Evolutionary conservation across 805 yeast species (phyloP).

Genomic region (Candida tammaniensis): DNA sequence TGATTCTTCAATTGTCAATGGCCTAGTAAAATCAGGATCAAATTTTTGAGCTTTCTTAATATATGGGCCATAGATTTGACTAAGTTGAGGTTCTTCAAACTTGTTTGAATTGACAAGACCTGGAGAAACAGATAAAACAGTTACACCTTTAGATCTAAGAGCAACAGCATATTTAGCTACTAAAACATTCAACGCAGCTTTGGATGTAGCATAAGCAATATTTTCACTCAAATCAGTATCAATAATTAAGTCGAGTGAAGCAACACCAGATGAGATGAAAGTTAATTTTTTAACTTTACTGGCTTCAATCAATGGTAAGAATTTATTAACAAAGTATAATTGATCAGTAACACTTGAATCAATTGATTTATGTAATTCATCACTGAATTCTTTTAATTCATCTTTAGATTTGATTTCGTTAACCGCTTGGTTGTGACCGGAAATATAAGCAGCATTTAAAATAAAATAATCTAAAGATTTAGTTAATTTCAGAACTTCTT

Average conservation of each 20-base stretch:
- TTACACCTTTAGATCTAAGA: conserved; percentile 3
- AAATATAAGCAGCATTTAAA: not conserved
- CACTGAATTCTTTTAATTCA: too few relatives aligned
- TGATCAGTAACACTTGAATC: conserved; percentile 5
- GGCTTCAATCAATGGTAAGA: conserved; percentile 8
- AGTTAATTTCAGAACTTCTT: not conserved
- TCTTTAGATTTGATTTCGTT: too few relatives aligned
- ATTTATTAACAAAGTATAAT: conserved; percentile 4
- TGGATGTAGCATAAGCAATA: conserved; percentile 6
- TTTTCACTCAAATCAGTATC: not conserved
- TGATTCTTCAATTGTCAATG: conserved; percentile 1
- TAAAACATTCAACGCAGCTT: conserved; percentile 7
- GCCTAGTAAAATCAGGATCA: conserved; percentile 2
- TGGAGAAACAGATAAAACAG: conserved; percentile 6
- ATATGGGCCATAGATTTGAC: not conserved
- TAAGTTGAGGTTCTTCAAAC: not conserved
- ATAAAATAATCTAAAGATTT: conserved; percentile 2
- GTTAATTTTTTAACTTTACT: conserved; percentile 3
- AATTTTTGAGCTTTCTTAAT: not conserved
- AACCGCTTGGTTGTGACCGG: too few relatives aligned
- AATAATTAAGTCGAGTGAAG: not conserved
- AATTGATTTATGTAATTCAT: too few relatives aligned
- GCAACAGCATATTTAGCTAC: conserved; percentile 3
- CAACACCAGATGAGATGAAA: conserved; percentile 4
- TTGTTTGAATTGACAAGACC: conserved; percentile 5